These are phyloP conservation scores for Russula earlei DNA, from an alignment of 768 basidiomycete genomes.

Conservation along the genomic window DNA sequence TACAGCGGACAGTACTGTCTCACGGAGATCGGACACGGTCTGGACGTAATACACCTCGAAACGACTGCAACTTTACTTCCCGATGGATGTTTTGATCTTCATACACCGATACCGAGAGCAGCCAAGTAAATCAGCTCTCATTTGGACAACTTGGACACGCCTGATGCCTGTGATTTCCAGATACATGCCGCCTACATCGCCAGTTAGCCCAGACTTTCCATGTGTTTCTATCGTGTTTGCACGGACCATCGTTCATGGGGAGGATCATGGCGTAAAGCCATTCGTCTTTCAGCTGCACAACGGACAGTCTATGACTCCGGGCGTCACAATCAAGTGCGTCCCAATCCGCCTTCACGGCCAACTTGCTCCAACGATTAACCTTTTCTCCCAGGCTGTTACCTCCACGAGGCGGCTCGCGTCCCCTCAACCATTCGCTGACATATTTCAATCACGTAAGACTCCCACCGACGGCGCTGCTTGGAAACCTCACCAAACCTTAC, in stretches of 20 bases:
- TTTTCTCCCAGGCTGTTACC: conserved; percentile 8
- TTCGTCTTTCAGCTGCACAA: conserved; percentile 36
- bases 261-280: conserved; percentile 30
- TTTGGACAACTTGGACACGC: background rate
- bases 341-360: background rate
- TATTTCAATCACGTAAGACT: conserved; percentile 26
- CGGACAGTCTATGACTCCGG: conserved; percentile 30
- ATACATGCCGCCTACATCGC: conserved; percentile 38
- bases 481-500: conserved; percentile 9
- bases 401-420: conserved; percentile 20
- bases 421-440: conserved; percentile 30
- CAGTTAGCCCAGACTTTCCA: conserved; percentile 23
- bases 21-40: conserved; percentile 40
- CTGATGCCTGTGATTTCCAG: conserved; percentile 21
- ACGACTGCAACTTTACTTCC: conserved; percentile 34
- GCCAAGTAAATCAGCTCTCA: conserved; percentile 30
- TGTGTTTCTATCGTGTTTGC: conserved; percentile 36
- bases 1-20: conserved; percentile 35
- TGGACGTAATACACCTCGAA: conserved; percentile 35
- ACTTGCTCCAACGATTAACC: background rate
- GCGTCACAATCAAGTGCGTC: conserved; percentile 27
- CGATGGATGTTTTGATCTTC: conserved; percentile 31
- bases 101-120: conserved; percentile 29
- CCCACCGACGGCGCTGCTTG: conserved; percentile 24
- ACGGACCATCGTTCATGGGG: conserved; percentile 28